Conservation (phyloP, 2,329 filamentous ascomycete genomes). For the Alternaria sp. region DNA sequence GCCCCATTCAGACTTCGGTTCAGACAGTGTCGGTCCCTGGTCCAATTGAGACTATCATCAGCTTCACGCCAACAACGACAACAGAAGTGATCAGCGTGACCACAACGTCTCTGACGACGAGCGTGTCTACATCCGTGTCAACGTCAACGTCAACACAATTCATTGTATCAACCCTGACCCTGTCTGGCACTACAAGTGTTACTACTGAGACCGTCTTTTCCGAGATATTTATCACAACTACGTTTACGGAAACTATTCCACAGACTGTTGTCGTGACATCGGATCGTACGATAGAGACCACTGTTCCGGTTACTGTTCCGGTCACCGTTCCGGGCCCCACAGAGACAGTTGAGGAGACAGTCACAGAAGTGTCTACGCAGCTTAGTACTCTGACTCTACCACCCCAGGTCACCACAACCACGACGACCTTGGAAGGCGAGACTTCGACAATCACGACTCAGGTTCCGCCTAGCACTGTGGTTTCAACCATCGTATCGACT, state of each 20-base stretch:
- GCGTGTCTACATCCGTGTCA: constrained; percentile 7
- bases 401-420: constrained; percentile 19
- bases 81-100: constrained; percentile 3
- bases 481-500: constrained; percentile 29
- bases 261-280: constrained; percentile 9
- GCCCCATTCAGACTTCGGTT: constrained; percentile 15
- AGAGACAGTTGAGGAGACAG: constrained; percentile 15
- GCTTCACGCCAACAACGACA: constrained; percentile 7
- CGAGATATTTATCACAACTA: constrained; percentile 5
- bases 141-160: constrained; percentile 7
- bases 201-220: not conserved
- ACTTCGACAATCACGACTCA: constrained; percentile 22
- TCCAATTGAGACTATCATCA: constrained; percentile 1
- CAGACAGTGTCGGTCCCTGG: constrained; percentile 4
- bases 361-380: constrained; percentile 24
- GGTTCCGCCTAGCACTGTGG: constrained; percentile 20
- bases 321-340: constrained; percentile 11
- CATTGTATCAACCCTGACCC: not conserved
- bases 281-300: constrained; percentile 8
- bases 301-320: not conserved
- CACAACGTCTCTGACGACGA: constrained; percentile 2
- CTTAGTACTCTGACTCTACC: constrained; percentile 26
- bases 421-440: constrained; percentile 21
- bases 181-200: not conserved
- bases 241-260: constrained; percentile 8